Evolutionary conservation across 305 asterid species (phyloP).

Genomic region (Ajuga reptans): DNA sequence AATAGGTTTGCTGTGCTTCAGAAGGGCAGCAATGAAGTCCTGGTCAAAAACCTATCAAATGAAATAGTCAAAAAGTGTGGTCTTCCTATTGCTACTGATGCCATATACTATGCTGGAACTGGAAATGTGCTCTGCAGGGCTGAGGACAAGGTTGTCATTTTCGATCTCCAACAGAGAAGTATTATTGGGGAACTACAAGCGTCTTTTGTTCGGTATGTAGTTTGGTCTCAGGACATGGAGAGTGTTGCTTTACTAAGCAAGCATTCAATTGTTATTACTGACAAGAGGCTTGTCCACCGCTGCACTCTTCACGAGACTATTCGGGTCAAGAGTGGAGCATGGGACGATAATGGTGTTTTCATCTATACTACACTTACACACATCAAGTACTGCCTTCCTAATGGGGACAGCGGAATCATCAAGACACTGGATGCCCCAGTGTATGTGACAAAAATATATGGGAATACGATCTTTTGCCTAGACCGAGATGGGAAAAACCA

Average conservation of each 20-base stretch:
- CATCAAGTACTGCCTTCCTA: slow-evolving; percentile 81
- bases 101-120: slow-evolving; percentile 82
- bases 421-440: slow-evolving; percentile 78
- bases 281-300: slow-evolving; percentile 72
- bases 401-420: slow-evolving; percentile 50
- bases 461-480: slow-evolving; percentile 68
- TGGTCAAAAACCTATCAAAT: slow-evolving; percentile 40
- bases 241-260: slow-evolving; percentile 73
- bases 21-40: slow-evolving; percentile 41
- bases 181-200: slow-evolving; percentile 74
- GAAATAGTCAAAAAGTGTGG: slow-evolving; percentile 52
- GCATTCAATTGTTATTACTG: slow-evolving; percentile 78
- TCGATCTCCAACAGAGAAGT: slow-evolving; percentile 74
- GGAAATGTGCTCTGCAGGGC: slow-evolving; percentile 83
- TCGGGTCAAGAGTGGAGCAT: slow-evolving; percentile 89
- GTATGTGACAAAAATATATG: slow-evolving; percentile 66
- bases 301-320: slow-evolving; percentile 93
- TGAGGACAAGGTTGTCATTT: slow-evolving; percentile 74
- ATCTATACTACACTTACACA: slow-evolving; percentile 76
- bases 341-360: slow-evolving; percentile 91
- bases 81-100: slow-evolving; percentile 68
- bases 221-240: slow-evolving; percentile 87
- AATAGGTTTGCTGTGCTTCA: slow-evolving; percentile 86
- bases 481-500: slow-evolving; percentile 75
- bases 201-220: slow-evolving; percentile 67